Evolutionary conservation across 306 rosid species (phyloP), one percentile per base, ranked within the genome.

Genomic region (Astragalus glycyphyllos): DNA sequence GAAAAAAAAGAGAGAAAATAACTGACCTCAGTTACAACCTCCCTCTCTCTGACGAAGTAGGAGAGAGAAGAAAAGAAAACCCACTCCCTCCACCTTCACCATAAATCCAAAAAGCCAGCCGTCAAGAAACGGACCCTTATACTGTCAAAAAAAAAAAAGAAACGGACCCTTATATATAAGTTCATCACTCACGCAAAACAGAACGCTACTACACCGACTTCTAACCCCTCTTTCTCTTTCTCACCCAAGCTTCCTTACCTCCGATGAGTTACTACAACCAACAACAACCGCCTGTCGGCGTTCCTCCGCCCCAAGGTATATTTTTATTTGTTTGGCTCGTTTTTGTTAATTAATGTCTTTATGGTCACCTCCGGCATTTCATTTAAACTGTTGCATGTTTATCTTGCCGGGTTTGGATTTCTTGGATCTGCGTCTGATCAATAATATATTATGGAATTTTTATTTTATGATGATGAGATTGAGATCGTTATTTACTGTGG

Each of bases 201-300:
- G 6, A 17, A 51, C 32, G 37, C 69, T 15, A 38, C 53, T 1
- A 20, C 8, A 63, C 37, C 55, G 14, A 9, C 55, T 26, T 26
- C 1, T 6, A 5, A 5, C 9, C 6, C n/a, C 20, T 6, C 38
- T 44, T 11, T 5, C 49, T 60, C 34, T 35, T 11, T 1, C 5
- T 35, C 34, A 2, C 6, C 6, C 9, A 1, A 17, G 23, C 23
- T 20, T 20, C 23, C 0, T 1, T 8, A 5, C 11, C 2, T 1
- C 0, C 44, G 6, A 92, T 92, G 98, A 92, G 96, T 61, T 88
- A 92, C 67, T 89, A 89, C 89, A 83, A 77, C 16, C 97, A 92
- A 79, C 91, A 90, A 17, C 98, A 82, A 40, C 96, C 98, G 7
- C 98, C 98, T 2, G 96, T 92, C 14, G 98, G 96, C 1, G 96